A percentile compares a stretch with the other conserved stretches of the same genome.
phyloP scores from a whole-genome alignment of 2,329 filamentous ascomycete genomes.

The Cytospora schulzeri region DNA sequence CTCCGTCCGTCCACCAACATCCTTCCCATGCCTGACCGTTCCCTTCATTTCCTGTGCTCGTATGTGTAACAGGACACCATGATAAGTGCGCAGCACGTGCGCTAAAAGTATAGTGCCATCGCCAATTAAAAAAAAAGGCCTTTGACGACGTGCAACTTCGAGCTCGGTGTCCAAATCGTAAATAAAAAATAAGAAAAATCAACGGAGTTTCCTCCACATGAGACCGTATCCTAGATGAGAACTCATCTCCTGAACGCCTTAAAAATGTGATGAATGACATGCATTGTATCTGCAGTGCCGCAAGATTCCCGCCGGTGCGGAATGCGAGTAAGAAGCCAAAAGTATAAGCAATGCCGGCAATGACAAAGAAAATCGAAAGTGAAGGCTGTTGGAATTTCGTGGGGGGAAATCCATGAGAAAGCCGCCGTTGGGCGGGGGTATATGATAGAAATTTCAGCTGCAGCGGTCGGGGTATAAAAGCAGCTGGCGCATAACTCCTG shows the following conservation, averaged over 20 bases:
- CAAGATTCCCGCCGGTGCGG: background rate
- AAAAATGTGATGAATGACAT: background rate
- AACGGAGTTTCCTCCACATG: background rate
- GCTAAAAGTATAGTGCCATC: constrained; percentile 6
- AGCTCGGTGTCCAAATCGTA: background rate
- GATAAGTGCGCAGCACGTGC: background rate
- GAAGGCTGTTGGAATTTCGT: background rate
- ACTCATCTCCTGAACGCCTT: constrained; percentile 15
- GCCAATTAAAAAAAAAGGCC: background rate
- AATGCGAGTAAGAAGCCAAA: background rate
- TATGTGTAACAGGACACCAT: background rate
- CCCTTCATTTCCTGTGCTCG: background rate
- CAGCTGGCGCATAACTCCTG: constrained; percentile 16
- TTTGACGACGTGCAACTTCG: background rate
- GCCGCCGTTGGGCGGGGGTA: constrained; percentile 11
- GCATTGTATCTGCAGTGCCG: background rate
- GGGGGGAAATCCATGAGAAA: background rate
- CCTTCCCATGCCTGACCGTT: background rate
- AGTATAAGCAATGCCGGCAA: constrained; percentile 4
- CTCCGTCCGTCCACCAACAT: background rate
- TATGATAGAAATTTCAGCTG: constrained; percentile 14
- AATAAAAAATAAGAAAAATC: background rate
- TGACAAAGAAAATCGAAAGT: constrained; percentile 1
- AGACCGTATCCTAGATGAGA: constrained; percentile 8
- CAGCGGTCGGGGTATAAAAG: constrained; percentile 16